Evolutionary conservation across 306 rosid genomes (phyloP), one percentile per base, ranked within the genome.

Genomic region (Malus sylvestris): DNA sequence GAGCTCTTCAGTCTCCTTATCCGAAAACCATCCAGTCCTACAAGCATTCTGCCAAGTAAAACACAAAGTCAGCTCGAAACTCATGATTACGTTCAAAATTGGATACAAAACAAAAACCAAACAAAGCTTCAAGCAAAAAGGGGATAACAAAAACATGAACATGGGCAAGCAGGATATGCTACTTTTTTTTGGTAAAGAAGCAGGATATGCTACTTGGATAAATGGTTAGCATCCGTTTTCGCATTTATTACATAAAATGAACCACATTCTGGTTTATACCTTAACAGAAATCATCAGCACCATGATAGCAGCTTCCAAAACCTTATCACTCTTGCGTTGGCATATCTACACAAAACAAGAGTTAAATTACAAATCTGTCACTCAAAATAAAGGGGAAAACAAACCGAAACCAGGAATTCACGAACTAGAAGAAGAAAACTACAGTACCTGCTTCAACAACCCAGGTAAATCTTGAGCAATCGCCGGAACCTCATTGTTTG

Each of bases 211-310:
- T 22, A 66, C 70, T 35, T 66, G 18, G 70, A 25, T 19, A 66
- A 33, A 66, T 4, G 49, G 16, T 25, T 6, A 65, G 6, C 38
- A 30, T n/a, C 70, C 15, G 20, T 45, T 29, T 51, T 30, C 3
- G 4, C 61, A 63, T 27, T 62, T 63, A 6, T 73, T 60, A 12
- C 0, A 25, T 19, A 40, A 33, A 62, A 73, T 52, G 20, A 52
- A 57, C 58, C 33, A 49, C 59, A 13, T 58, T 42, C 14, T 16
- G 79, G 75, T 18, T 51, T 29, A 52, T 82, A 89, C 98, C 95
- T 92, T 94, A 23, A 85, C 76, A 58, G 98, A 85, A 55, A 90
- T 77, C 93, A 94, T 86, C 78, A 92, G 77, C 81, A 94, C 95
- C 96, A 88, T 89, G 61, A 89, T 42, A 73, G 84, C 87, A 32